These are phyloP conservation scores for Nepenthes alata DNA, from an alignment of 179 eudicot genomes.

Conservation along the genomic window DNA sequence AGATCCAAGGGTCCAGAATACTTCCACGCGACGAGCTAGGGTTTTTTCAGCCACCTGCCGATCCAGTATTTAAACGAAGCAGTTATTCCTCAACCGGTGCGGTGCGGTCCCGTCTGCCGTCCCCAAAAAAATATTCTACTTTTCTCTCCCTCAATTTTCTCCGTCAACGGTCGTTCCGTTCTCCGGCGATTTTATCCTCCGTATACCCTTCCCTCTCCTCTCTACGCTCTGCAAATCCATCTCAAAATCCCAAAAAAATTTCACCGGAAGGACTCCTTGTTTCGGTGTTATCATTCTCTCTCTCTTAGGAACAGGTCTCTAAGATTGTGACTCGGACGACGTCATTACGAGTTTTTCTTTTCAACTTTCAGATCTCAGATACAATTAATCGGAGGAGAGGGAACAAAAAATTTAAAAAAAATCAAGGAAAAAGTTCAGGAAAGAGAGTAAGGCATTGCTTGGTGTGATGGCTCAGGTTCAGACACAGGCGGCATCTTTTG, in stretches of 20 bases:
- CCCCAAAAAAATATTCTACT: constrained; percentile 8
- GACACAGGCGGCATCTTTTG: constrained; percentile 1
- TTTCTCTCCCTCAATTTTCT: background rate
- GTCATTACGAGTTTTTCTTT: background rate
- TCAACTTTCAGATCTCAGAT: constrained; percentile 1
- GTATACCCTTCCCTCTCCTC: background rate
- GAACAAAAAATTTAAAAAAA: constrained; percentile 5
- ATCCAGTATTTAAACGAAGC: constrained; percentile 1
- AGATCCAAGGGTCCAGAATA: background rate
- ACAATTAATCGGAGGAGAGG: constrained; percentile 7
- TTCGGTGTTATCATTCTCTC: background rate
- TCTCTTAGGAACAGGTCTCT: background rate
- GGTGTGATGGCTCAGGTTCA: constrained; percentile 17
- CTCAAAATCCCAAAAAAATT: constrained; percentile 10
- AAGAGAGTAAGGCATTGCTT: background rate
- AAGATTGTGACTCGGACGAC: constrained; percentile 5
- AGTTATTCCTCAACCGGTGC: constrained; percentile 3
- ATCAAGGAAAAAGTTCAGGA: background rate
- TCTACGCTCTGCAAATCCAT: background rate
- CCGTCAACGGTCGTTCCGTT: constrained; percentile 4
- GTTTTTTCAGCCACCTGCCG: constrained; percentile 2
- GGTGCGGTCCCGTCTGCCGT: constrained; percentile 12
- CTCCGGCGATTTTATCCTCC: constrained; percentile 6
- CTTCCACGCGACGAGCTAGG: constrained; percentile 4
- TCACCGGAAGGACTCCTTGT: background rate